phyloP scores from a whole-genome alignment of 495 filamentous ascomycete genomes.

The Hyaloscypha variabilis region DNA sequence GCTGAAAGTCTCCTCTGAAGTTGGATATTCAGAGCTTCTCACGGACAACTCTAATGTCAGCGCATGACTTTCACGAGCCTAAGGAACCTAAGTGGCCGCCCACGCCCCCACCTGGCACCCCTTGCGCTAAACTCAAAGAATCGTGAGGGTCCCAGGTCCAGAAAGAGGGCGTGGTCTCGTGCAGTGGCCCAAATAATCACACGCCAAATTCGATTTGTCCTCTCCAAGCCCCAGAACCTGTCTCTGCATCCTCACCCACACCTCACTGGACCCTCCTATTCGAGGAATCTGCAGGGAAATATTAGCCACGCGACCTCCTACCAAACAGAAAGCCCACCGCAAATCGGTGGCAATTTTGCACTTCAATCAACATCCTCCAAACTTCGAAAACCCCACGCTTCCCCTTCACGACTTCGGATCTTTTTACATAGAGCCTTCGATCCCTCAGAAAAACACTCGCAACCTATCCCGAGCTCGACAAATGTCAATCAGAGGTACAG shows the following conservation, averaged over 20 bases:
- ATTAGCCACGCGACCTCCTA: not conserved
- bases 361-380: not conserved
- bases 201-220: not conserved
- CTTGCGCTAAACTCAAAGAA: too few species aligned
- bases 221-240: not conserved
- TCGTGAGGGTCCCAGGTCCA: too few species aligned
- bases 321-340: not conserved
- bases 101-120: too few species aligned
- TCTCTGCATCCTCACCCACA: not conserved
- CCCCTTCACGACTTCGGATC: not conserved
- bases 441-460: not conserved
- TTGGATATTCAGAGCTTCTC: too few species aligned
- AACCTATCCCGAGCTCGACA: not conserved
- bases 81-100: too few species aligned
- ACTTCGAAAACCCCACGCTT: not conserved
- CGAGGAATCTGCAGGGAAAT: not conserved
- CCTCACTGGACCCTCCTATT: not conserved
- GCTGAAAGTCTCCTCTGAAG: too few species aligned
- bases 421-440: not conserved
- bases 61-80: too few species aligned
- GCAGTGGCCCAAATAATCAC: too few species aligned
- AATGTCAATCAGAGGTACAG: not conserved
- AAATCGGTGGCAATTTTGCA: not conserved
- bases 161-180: too few species aligned
- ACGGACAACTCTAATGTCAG: too few species aligned